phyloP scores from a whole-genome alignment of 192 early-diverging fungal species.

The Backusella sp. region DNA sequence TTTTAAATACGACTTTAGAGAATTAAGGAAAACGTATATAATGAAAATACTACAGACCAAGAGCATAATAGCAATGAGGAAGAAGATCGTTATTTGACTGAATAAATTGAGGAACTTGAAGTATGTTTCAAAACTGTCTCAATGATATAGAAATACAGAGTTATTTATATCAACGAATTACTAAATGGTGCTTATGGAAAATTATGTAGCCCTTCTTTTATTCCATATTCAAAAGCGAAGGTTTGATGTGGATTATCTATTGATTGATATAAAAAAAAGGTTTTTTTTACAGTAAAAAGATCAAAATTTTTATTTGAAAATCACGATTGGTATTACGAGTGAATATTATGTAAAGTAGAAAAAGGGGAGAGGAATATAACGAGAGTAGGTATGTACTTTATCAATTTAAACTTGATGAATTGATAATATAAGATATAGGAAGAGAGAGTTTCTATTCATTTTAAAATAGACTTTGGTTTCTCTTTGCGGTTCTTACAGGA shows the following conservation, averaged over 20 bases:
- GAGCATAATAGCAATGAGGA: too few species aligned
- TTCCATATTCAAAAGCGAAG: not conserved
- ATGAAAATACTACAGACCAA: too few species aligned
- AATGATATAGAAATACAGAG: too few species aligned
- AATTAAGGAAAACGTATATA: too few species aligned
- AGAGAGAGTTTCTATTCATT: not conserved
- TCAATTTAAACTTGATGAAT: not conserved
- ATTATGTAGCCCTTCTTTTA: too few species aligned
- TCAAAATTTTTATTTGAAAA: not conserved
- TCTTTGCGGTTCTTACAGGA: not conserved
- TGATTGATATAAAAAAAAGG: not conserved
- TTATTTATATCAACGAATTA: too few species aligned
- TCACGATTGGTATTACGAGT: not conserved
- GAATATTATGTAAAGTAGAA: not conserved
- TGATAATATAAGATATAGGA: not conserved
- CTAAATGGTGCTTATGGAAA: too few species aligned
- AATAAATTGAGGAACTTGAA: too few species aligned
- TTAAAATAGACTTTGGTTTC: constrained; percentile 2
- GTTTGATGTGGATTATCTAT: not conserved
- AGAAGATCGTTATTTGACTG: too few species aligned
- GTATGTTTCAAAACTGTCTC: too few species aligned
- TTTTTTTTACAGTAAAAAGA: not conserved
- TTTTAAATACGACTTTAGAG: too few species aligned
- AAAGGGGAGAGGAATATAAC: not conserved
- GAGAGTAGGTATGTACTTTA: not conserved